Evolutionary conservation across 179 eudicot genomes (phyloP), one percentile per base, ranked within the genome.

Genomic region (Corrigiola litoralis): DNA sequence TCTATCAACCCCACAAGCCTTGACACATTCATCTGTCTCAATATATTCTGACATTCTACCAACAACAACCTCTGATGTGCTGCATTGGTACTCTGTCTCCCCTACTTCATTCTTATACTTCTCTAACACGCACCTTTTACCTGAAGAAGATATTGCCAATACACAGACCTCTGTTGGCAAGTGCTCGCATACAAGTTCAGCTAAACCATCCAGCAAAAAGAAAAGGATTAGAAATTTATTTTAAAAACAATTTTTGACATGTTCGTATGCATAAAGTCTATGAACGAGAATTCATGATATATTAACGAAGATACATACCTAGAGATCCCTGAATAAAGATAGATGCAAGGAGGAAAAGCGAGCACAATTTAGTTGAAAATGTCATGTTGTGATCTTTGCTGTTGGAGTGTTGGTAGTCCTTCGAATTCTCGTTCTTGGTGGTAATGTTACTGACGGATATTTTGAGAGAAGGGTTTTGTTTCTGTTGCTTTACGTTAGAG

Each of bases 81-180:
- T 66, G 41, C 95, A 87, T 60, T 81, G 82, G 65, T 78, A 77
- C 10, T 67, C 84, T 40, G 61, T 63, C 60, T 47, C 74, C 0
- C 79, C 86, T 1, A 58, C 62, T 7, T 54, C 54, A 5, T 49
- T 60, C 61, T 12, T 66, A 33, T 44, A 76, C 37, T 78, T 81
- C 70, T 87, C 94, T 59, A 87, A 45, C 55, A 87, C 57, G 49
- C 94, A 87, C 21, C 94, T 74, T 57, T 82, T 82, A 20, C 87
- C 85, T 0, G 87, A 72, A 1, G 85, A 80, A 18, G 87, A 66
- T 12, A 87, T 79, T 25, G 94, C 73, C 49, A 78, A 82, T 6
- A 87, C 68, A 34, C 94, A 87, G 8, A 77, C 46, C 2, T 77
- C 68, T 8, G 50, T 70, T 3, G 87, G 82, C 77, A 87, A 74